phyloP scores from a whole-genome alignment of 23 red algal genomes.

The Gracilaria domingensis region DNA sequence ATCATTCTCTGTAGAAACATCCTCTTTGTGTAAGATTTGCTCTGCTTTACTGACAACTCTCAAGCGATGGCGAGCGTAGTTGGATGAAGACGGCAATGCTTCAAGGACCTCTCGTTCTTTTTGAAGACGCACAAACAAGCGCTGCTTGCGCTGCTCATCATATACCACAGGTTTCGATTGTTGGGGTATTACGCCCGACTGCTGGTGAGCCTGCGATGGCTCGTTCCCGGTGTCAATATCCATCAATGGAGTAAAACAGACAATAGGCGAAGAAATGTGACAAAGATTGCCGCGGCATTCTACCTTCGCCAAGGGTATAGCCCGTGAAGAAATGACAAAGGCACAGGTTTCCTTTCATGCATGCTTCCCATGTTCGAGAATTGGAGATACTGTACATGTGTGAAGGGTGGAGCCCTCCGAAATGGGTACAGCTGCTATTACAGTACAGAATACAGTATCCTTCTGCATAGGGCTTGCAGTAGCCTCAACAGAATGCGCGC shows the following conservation, averaged over 20 bases:
- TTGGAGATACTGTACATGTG: no score
- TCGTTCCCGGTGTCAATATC: neutral
- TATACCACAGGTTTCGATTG: neutral
- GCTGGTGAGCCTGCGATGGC: neutral
- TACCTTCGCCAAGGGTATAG: no score
- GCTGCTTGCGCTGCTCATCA: slow-evolving; percentile 10
- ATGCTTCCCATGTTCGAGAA: no score
- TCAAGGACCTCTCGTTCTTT: slow-evolving; percentile 6
- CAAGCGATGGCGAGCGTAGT: slow-evolving; percentile 20
- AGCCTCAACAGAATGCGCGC: no score
- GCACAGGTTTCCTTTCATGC: no score
- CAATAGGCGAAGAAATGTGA: no score
- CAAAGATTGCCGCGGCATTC: no score
- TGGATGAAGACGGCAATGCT: slow-evolving; percentile 18
- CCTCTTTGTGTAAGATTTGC: neutral
- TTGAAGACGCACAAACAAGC: slow-evolving; percentile 12
- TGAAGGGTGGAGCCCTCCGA: no score
- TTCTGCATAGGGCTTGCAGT: no score
- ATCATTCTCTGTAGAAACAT: neutral
- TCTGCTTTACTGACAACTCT: slow-evolving; percentile 22
- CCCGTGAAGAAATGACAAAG: no score
- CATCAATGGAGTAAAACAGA: neutral
- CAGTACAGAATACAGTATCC: no score
- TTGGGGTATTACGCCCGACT: neutral
- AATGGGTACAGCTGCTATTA: no score